Conservation (phyloP, 306 rosid species). For the Carpinus viminea region DNA sequence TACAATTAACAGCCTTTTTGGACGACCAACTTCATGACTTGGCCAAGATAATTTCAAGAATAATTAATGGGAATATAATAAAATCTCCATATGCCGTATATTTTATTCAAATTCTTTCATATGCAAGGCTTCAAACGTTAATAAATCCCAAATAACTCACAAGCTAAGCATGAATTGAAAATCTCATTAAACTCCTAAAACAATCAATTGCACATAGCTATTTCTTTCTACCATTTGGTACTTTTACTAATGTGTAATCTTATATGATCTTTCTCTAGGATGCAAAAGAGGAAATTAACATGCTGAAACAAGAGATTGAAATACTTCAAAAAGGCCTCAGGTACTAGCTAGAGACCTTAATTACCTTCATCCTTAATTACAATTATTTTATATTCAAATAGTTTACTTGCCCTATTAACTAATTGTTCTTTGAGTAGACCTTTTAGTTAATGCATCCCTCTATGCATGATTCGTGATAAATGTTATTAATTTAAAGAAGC, state of each 20-base stretch:
- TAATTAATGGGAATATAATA: neutral
- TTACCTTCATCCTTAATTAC: neutral
- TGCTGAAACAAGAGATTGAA: slow-evolving; percentile 71
- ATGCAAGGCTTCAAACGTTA: too few species aligned
- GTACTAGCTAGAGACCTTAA: slow-evolving; percentile 27
- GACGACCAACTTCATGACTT: neutral
- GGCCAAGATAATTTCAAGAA: too few species aligned
- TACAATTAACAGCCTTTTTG: neutral
- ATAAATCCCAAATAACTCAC: too few species aligned
- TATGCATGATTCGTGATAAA: too few species aligned
- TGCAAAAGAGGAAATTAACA: slow-evolving; percentile 59
- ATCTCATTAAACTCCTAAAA: too few species aligned
- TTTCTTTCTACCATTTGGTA: neutral
- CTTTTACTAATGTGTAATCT: neutral
- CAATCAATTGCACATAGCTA: neutral
- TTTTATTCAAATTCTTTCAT: too few species aligned
- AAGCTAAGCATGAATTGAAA: too few species aligned
- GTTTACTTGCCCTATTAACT: neutral
- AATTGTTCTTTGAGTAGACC: too few species aligned
- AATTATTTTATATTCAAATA: neutral
- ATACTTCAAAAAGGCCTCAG: slow-evolving; percentile 76
- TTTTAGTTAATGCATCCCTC: too few species aligned
- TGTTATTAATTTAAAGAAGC: too few species aligned
- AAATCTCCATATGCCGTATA: neutral
- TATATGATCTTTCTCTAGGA: slow-evolving; percentile 38